Evolutionary conservation across 164 flowering plant genomes (phyloP).

Genomic region (Sextonia rubra): DNA sequence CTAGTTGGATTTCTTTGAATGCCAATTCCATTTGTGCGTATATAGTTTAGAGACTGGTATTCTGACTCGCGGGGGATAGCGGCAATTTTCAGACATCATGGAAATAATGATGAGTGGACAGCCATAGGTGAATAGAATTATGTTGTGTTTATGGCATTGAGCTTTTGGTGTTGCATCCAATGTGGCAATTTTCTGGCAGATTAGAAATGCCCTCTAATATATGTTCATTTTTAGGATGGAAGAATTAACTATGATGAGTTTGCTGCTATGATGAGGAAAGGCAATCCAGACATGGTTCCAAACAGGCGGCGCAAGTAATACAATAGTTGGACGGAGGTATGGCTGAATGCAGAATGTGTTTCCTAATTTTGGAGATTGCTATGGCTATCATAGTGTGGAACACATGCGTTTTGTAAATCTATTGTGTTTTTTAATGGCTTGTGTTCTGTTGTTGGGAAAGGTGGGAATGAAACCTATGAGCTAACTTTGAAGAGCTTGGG

Average conservation of each 20-base stretch:
- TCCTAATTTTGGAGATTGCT: background rate
- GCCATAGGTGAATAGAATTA: background rate
- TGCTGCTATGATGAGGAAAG: slow-evolving; percentile 93
- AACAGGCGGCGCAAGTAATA: slow-evolving; percentile 51
- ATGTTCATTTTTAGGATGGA: slow-evolving; percentile 69
- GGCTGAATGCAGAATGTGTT: background rate
- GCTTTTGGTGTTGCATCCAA: background rate
- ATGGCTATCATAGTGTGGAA: background rate
- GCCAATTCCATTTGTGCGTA: background rate
- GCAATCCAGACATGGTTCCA: slow-evolving; percentile 56
- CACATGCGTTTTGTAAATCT: slow-evolving; percentile 4
- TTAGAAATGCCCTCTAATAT: background rate
- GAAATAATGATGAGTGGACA: background rate
- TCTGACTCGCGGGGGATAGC: background rate
- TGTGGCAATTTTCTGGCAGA: background rate
- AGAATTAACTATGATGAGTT: slow-evolving; percentile 87
- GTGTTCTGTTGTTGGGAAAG: background rate
- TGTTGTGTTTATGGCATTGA: no score
- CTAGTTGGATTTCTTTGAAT: background rate
- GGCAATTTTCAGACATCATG: background rate
- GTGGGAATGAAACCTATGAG: background rate
- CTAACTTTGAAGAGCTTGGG: background rate
- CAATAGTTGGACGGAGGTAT: no score
- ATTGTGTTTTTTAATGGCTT: background rate
- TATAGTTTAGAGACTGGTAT: background rate